Evolutionary conservation across 2,329 filamentous ascomycete genomes (phyloP).

Genomic region (Lojkania enalia): DNA sequence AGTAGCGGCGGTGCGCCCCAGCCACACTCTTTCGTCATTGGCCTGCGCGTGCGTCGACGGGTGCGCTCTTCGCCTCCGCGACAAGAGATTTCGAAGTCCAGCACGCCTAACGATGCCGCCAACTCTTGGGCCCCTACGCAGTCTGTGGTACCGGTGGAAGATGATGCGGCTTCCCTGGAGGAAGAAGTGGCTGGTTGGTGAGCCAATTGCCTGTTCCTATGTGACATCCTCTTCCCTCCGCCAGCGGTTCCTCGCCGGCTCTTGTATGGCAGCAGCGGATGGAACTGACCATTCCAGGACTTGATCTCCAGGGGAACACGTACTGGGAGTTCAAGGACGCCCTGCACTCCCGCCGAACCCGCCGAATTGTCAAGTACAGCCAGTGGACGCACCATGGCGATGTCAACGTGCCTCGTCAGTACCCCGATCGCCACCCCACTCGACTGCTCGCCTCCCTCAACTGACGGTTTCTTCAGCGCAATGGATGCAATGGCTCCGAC

Average conservation of each 20-base stretch:
- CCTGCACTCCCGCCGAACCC: constrained; percentile 56
- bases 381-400: constrained; percentile 60
- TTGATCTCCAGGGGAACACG: constrained; percentile 65
- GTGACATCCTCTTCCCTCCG: background rate
- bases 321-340: constrained; percentile 69
- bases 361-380: constrained; percentile 62
- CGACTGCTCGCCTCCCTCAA: background rate
- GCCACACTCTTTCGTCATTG: constrained; percentile 33
- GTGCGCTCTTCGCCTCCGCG: background rate
- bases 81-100: background rate
- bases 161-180: constrained; percentile 65
- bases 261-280: background rate
- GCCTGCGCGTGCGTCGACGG: constrained; percentile 24
- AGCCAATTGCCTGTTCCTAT: constrained; percentile 14
- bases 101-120: constrained; percentile 38
- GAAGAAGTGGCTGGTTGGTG: constrained; percentile 61
- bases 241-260: background rate
- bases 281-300: constrained; percentile 47
- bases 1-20: constrained; percentile 17
- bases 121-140: constrained; percentile 42
- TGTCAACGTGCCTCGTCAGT: constrained; percentile 60
- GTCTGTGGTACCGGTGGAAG: constrained; percentile 66
- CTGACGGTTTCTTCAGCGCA: constrained; percentile 50
- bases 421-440: background rate
- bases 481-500: constrained; percentile 71